Base-by-base conservation (phyloP, 768 basidiomycete genomes). In the Lentinula boryana region DNA sequence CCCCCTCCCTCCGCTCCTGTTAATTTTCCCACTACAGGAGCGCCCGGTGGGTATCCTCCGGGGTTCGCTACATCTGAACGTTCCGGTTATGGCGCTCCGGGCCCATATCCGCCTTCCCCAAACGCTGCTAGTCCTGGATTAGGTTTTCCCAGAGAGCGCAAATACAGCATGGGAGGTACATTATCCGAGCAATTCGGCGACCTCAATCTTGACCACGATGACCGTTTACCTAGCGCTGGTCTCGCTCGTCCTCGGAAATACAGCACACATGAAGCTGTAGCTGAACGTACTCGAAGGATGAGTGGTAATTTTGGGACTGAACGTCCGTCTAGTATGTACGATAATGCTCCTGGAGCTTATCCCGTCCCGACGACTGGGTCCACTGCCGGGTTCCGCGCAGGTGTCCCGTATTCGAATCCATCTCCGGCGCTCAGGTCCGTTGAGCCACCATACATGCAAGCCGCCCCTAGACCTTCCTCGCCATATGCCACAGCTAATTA, bases 371-470 rank as follows among this genome's bases (percentile, higher is more conserved):
- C 40, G 23, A 16, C 41, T 7, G 12, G 33, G 5, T 58, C 33
- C 16, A 60, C 18, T 23, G 31, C 48, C 1, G 27, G 31, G 12
- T 49, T 23, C 23, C 23, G 21, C 60, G 69, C 77, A 16, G 36
- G 67, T 35, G 71, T 75, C 21, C 70, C 76, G 5, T 77, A 71
- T 60, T 64, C 68, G 35, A 69, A 72, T 54, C 66, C 75, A 23
- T 84, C 84, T 18, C 85, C 84, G 13, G 81, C 80, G 63, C 67
- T 78, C 63, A 79, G 80, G 16, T 69, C 82, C 44, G 72, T 74
- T 15, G 81, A 84, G 36, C 67, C 76, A 32, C 66, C 75, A 10
- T 81, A 71, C 53, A 70, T 70, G 41, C 64, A 67, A 18, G 58
- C 35, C 12, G 58, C 35, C 18, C 50, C 58, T 36, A 60, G 58